These are phyloP conservation scores for Fraxinus albicans DNA, from an alignment of 305 asterid species.

Conservation along the genomic window DNA sequence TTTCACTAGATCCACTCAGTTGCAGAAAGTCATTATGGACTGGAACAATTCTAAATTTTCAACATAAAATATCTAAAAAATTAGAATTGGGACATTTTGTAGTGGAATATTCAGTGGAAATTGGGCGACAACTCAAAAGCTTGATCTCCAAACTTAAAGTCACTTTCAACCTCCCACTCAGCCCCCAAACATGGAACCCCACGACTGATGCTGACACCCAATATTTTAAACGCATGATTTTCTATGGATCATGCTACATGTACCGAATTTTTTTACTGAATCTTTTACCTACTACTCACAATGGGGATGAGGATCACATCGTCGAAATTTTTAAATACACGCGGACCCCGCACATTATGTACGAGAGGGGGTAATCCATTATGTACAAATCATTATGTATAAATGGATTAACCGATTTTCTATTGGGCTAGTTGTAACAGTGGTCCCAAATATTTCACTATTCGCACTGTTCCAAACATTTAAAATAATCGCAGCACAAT, in stretches of 20 bases:
- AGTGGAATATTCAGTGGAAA: slow-evolving; percentile 13
- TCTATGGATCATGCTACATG: background rate
- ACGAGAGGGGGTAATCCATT: no score
- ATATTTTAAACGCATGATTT: background rate
- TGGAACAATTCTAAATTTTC: background rate
- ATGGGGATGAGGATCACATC: no score
- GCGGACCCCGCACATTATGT: no score
- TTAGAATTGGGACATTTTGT: slow-evolving; percentile 11
- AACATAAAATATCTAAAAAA: background rate
- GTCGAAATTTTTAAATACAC: no score
- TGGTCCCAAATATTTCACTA: background rate
- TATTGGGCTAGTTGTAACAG: background rate
- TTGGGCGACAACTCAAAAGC: slow-evolving; percentile 9
- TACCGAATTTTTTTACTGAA: no score
- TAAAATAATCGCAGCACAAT: background rate
- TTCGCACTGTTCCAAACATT: no score
- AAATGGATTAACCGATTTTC: background rate
- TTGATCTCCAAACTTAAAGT: slow-evolving; percentile 13
- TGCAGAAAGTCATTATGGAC: background rate
- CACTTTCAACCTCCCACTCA: slow-evolving; percentile 13
- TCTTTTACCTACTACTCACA: no score
- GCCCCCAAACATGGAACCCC: slow-evolving; percentile 23
- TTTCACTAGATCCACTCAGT: background rate
- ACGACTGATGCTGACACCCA: slow-evolving; percentile 12
- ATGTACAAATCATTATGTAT: no score